Evolutionary conservation across 306 rosid species (phyloP).

Genomic region (Quercus alba): DNA sequence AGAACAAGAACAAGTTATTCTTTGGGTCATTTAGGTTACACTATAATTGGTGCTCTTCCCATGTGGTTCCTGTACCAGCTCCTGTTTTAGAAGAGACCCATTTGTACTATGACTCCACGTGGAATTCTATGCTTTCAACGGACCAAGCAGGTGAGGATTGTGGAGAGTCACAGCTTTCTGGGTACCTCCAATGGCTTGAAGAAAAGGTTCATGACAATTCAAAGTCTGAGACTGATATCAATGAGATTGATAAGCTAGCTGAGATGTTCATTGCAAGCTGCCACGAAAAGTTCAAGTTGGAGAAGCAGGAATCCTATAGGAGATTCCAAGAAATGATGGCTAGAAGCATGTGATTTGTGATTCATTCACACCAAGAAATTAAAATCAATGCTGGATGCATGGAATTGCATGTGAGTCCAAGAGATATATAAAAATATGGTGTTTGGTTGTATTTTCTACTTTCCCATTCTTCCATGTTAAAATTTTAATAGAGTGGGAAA

Average conservation of each 20-base stretch:
- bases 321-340: constrained; percentile 81
- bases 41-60: constrained; percentile 81
- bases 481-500: constrained; percentile 11
- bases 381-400: not conserved
- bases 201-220: constrained; percentile 32
- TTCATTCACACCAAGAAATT: not conserved
- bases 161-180: constrained; percentile 48
- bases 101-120: constrained; percentile 42
- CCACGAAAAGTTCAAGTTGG: constrained; percentile 82
- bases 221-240: constrained; percentile 1
- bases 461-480: constrained; percentile 14
- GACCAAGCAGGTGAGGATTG: constrained; percentile 16
- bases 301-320: constrained; percentile 83
- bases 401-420: not conserved
- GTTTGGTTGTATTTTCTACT: not conserved
- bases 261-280: constrained; percentile 76
- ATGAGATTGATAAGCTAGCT: constrained; percentile 63
- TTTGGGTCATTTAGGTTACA: constrained; percentile 87
- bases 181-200: constrained; percentile 87
- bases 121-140: constrained; percentile 28
- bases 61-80: constrained; percentile 53
- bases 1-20: constrained; percentile 38
- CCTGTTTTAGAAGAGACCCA: constrained; percentile 32
- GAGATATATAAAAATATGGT: too few relatives aligned
- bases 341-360: constrained; percentile 33